Conservation (phyloP, 2,329 filamentous ascomycete species). For the Epichloe gansuensis region DNA sequence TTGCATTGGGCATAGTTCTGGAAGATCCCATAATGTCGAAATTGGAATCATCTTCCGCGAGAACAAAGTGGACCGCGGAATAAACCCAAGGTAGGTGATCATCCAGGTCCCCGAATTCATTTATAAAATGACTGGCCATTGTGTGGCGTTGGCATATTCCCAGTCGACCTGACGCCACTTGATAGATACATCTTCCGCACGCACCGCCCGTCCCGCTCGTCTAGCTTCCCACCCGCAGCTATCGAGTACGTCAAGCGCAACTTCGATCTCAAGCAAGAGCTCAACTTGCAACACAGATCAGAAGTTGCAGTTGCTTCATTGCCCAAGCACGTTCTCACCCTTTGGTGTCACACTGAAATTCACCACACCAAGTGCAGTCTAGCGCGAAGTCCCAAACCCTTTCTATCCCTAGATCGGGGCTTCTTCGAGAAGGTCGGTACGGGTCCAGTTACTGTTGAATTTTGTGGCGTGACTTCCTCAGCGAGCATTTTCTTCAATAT, state of each 20-base stretch:
- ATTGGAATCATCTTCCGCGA: background rate
- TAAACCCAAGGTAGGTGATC: background rate
- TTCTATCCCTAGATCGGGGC: no score
- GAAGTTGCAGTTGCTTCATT: background rate
- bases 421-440: no score
- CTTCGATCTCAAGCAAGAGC: background rate
- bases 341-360: background rate
- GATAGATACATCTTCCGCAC: background rate
- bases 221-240: background rate
- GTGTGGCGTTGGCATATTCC: background rate
- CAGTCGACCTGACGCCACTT: background rate
- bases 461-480: no score
- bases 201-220: no score
- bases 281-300: background rate
- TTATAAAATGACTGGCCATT: background rate
- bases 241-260: background rate
- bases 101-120: background rate
- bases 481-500: no score
- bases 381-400: background rate
- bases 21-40: slow-evolving; percentile 13
- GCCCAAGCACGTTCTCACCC: background rate
- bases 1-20: slow-evolving; percentile 18
- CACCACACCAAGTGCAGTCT: background rate
- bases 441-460: no score
- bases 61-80: background rate